Evolutionary conservation across 352 stramenopile species (phyloP), one percentile per base, ranked within the genome.

Genomic region (Phytophthora citrophthora): DNA sequence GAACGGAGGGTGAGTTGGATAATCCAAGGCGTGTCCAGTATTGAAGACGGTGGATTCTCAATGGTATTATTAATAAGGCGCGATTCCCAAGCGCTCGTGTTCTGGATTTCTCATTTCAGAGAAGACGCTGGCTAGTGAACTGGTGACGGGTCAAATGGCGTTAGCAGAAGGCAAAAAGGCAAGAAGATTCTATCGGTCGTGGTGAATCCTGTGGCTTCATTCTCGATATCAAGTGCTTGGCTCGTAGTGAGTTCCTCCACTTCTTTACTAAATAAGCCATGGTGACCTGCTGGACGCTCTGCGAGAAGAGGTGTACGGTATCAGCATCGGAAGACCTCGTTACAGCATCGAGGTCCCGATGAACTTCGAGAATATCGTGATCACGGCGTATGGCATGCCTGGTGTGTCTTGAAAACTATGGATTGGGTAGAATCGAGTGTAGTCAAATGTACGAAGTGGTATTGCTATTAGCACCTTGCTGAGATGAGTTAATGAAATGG

Each of bases 251-350:
- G 12, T 92, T 95, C 55, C 90, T 79, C 61, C 83, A 93, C 53
- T 95, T 95, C 46, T 88, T 93, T 51, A 88, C 83, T 0, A 87
- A 83, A n/a, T n/a, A n/a, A n/a, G n/a, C 91, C 55, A 90, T 93
- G 80, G 66, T 94, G 59, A 76, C 4, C 57, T 95, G 9, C 51
- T 95, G 1, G 59, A 74, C n/a, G 72, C 75, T 2, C 31, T 95
- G 43, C 77, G 80, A 6, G 75, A 90, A 66, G 75, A 93, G 27
- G 78, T 93, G 10, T 90, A 88, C 51, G 81, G 81, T 9, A 90
- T 90, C 49, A 80, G 71, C 7, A 70, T 90, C 11, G 64, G 32
- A 20, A 56, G 32, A 3, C 50, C 47, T 8, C 13, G 20, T 20
- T 20, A 20, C 20, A 20, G 20, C 20, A 20, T n/a, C n/a, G n/a